Evolutionary conservation across 108 stramenopile genomes (phyloP).

Genomic region (Pseudonitzschia pungens): DNA sequence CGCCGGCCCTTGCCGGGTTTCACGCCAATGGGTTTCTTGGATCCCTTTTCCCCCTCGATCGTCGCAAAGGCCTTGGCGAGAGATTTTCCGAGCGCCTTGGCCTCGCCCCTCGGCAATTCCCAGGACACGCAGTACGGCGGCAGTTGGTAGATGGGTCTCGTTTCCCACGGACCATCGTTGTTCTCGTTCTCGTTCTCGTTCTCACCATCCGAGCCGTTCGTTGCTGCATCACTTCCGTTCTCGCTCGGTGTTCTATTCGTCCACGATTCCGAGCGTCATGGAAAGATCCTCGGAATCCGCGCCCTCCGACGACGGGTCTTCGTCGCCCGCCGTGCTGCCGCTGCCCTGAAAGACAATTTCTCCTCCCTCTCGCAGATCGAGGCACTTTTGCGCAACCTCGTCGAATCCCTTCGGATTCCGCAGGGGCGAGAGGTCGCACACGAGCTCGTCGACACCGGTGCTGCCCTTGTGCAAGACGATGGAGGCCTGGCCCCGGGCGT

Average conservation of each 20-base stretch:
- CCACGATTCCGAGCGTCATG: constrained; percentile 6
- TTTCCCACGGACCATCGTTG: constrained; percentile 34
- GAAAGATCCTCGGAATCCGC: constrained; percentile 20
- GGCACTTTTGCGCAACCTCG: constrained; percentile 35
- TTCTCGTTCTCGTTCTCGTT: background rate
- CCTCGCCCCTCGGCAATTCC: constrained; percentile 57
- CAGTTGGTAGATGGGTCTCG: constrained; percentile 75
- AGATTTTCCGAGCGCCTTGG: constrained; percentile 67
- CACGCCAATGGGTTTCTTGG: constrained; percentile 64
- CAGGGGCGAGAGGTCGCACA: constrained; percentile 77
- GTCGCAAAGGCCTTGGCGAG: constrained; percentile 57
- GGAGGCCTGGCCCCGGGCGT: constrained; percentile 68
- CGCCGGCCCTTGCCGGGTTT: constrained; percentile 78
- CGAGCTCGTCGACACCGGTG: constrained; percentile 62
- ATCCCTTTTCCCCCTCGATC: constrained; percentile 46
- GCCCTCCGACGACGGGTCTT: background rate
- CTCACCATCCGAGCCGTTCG: constrained; percentile 27
- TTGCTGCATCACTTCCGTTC: no score
- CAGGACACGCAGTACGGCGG: constrained; percentile 59
- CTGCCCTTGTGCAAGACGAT: constrained; percentile 70
- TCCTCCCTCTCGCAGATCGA: constrained; percentile 29
- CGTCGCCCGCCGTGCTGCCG: background rate
- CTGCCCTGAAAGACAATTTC: constrained; percentile 36
- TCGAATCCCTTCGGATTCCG: constrained; percentile 54
- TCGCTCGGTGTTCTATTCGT: constrained; percentile 1